phyloP scores from a whole-genome alignment of 768 basidiomycete species.

The Tulasnella sp. region DNA sequence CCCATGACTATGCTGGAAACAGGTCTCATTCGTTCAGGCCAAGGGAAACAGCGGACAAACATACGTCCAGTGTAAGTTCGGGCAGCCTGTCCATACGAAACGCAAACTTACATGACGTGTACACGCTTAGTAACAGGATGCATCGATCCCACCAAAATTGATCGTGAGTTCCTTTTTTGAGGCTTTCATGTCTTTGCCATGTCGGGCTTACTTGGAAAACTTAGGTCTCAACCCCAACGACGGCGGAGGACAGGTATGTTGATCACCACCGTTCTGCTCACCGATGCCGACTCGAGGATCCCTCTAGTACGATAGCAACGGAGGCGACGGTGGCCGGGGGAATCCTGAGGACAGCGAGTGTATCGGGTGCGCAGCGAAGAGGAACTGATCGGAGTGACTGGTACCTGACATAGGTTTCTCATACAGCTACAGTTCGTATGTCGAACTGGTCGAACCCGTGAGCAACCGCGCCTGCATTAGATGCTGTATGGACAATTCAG shows the following conservation, averaged over 20 bases:
- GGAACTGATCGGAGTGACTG: slow-evolving; percentile 12
- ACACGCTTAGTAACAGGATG: neutral
- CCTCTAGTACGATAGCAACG: slow-evolving; percentile 16
- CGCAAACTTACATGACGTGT: neutral
- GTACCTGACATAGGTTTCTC: too few species aligned
- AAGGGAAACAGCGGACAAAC: neutral
- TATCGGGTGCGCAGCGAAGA: neutral
- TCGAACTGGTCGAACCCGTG: slow-evolving; percentile 15
- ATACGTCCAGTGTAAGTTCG: neutral
- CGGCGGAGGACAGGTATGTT: neutral
- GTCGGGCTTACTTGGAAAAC: neutral
- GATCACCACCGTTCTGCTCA: neutral
- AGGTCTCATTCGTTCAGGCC: neutral
- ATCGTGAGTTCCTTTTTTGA: neutral
- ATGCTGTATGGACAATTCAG: slow-evolving; percentile 16
- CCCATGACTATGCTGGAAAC: neutral
- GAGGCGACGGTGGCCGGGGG: neutral
- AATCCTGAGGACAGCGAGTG: too few species aligned
- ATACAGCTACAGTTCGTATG: slow-evolving; percentile 1
- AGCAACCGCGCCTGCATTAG: slow-evolving; percentile 2
- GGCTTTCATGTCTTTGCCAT: neutral
- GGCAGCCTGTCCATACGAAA: neutral
- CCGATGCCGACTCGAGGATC: too few species aligned
- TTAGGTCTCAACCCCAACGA: neutral
- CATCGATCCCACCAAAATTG: neutral